These are phyloP conservation scores for Fragilariopsis cylindrus DNA, from an alignment of 108 stramenopile species.

Conservation along the genomic window DNA sequence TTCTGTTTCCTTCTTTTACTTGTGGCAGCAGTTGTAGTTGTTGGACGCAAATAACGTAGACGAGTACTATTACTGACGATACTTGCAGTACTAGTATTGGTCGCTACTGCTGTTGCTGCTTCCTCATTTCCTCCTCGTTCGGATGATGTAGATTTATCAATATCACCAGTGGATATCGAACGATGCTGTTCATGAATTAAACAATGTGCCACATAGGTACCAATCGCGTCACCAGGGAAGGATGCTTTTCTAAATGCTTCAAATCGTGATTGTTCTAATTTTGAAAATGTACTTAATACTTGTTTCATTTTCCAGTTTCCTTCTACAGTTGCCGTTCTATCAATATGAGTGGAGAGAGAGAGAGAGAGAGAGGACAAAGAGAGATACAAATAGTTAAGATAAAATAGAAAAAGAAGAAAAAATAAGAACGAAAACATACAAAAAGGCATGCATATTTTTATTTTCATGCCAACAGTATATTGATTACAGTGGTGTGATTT, in stretches of 20 bases:
- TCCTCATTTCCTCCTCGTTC: not conserved
- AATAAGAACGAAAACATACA: not conserved
- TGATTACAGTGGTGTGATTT: too few species aligned
- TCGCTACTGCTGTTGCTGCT: not conserved
- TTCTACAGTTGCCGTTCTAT: constrained; percentile 55
- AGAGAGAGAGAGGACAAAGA: not conserved
- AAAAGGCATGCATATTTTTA: not conserved
- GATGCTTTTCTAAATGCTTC: constrained; percentile 51
- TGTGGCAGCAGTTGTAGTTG: not conserved
- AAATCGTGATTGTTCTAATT: constrained; percentile 50
- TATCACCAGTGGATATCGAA: not conserved
- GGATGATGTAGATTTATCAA: not conserved
- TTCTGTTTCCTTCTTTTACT: too few species aligned
- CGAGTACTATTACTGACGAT: not conserved
- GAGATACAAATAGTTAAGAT: not conserved
- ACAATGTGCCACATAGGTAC: constrained; percentile 50
- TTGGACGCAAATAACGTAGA: constrained; percentile 8
- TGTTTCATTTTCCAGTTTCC: constrained; percentile 53
- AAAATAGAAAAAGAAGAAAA: not conserved
- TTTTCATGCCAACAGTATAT: not conserved
- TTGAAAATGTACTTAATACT: constrained; percentile 45
- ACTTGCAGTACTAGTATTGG: too few species aligned
- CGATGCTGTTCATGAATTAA: constrained; percentile 24
- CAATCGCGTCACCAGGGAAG: constrained; percentile 40
- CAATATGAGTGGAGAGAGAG: not conserved